Percentiles rank a stretch among this genome's conserved stretches.
Evolutionary conservation across 345 rosid genomes (phyloP).

Genomic region (Linum usitatissimum): DNA sequence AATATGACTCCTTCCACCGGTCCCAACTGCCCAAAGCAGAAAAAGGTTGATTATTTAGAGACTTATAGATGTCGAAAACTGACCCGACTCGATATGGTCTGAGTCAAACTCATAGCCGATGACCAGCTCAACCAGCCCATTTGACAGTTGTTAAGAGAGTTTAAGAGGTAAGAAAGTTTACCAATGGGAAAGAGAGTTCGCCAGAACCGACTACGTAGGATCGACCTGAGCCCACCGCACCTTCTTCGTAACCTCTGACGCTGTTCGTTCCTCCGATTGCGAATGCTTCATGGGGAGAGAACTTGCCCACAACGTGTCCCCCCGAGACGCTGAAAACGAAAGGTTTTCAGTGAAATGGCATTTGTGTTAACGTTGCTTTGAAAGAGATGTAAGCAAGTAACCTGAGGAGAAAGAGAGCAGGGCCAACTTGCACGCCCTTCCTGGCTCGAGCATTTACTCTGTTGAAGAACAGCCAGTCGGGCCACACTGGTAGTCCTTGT

Average conservation of each 20-base stretch:
- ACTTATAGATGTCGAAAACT: background rate
- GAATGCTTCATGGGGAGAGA: slow-evolving; percentile 90
- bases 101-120: too few species aligned
- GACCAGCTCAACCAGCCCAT: too few species aligned
- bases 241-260: slow-evolving; percentile 96
- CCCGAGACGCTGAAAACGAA: slow-evolving; percentile 53
- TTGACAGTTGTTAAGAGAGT: background rate
- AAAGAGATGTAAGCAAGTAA: slow-evolving; percentile 10
- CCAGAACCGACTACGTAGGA: slow-evolving; percentile 81
- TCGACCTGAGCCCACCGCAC: slow-evolving; percentile 90
- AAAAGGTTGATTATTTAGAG: background rate
- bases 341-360: background rate
- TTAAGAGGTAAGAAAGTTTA: slow-evolving; percentile 12
- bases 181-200: slow-evolving; percentile 84
- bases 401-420: slow-evolving; percentile 67
- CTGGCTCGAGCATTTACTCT: slow-evolving; percentile 81
- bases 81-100: too few species aligned
- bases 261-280: slow-evolving; percentile 92
- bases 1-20: slow-evolving; percentile 80
- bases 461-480: slow-evolving; percentile 79
- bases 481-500: slow-evolving; percentile 80
- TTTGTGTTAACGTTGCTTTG: too few species aligned
- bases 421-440: slow-evolving; percentile 70
- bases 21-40: slow-evolving; percentile 46
- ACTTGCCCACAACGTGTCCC: slow-evolving; percentile 80